Evolutionary conservation across 2,329 filamentous ascomycete species (phyloP).

Genomic region (Pyricularia sp.): DNA sequence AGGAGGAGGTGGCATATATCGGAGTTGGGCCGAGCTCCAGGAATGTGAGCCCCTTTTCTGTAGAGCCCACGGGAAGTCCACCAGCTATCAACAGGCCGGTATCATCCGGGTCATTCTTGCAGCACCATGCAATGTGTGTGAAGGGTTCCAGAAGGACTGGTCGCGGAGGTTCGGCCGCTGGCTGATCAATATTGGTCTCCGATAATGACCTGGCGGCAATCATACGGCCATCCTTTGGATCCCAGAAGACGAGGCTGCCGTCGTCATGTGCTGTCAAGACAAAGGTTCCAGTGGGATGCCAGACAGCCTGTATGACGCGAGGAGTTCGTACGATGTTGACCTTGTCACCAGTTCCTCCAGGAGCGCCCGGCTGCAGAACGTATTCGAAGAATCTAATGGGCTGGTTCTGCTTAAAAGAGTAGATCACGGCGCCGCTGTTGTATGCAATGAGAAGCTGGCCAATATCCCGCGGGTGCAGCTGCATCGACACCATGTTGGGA

Average conservation of each 20-base stretch:
- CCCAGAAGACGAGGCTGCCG: slow-evolving; percentile 88
- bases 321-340: slow-evolving; percentile 59
- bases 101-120: slow-evolving; percentile 87
- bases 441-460: slow-evolving; percentile 91
- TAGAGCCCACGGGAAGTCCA: slow-evolving; percentile 58
- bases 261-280: slow-evolving; percentile 83
- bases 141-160: slow-evolving; percentile 62
- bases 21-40: slow-evolving; percentile 84
- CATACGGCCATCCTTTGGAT: slow-evolving; percentile 77
- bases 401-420: slow-evolving; percentile 88
- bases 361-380: slow-evolving; percentile 68
- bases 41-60: slow-evolving; percentile 73
- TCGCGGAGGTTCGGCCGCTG: slow-evolving; percentile 25
- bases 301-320: slow-evolving; percentile 71
- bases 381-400: slow-evolving; percentile 76
- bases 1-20: slow-evolving; percentile 82
- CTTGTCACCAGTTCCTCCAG: slow-evolving; percentile 64
- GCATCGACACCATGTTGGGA: slow-evolving; percentile 61
- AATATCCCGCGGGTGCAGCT: slow-evolving; percentile 85
- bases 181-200: slow-evolving; percentile 61
- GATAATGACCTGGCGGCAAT: slow-evolving; percentile 76
- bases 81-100: slow-evolving; percentile 82
- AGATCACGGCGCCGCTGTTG: slow-evolving; percentile 75
- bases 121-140: slow-evolving; percentile 80
- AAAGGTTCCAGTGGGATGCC: slow-evolving; percentile 93